Evolutionary conservation across 352 stramenopile species (phyloP), one percentile per base, ranked within the genome.

Genomic region (Achlya hypogyna): DNA sequence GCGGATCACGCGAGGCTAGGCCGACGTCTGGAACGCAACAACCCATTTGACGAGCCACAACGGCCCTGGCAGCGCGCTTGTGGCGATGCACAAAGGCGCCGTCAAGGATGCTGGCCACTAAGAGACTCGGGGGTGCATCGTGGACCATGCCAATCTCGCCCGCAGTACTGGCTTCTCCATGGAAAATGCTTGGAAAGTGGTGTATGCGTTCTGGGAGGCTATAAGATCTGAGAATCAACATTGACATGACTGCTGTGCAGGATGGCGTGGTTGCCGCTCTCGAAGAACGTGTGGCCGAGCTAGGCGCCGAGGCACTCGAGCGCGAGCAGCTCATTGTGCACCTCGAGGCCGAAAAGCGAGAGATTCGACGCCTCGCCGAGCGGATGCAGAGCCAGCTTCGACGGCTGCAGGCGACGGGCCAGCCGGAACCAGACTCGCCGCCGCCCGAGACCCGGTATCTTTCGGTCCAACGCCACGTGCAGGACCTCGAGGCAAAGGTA

Each of bases 301-400:
- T 92, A 18, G 77, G 88, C 56, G 52, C 66, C 25, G 76, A 82
- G 63, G 72, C 89, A 23, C 69, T 92, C 58, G 74, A 86, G 53
- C 77, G 79, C 6, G 83, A 92, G 51, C 81, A 92, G 65, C 78
- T 77, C 4, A 89, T 90, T 43, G 84, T 78, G 67, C 83, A 92
- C 71, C 72, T 92, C 10, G 79, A 84, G 58, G 80, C 81, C 0
- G 83, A 92, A 76, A 89, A 88, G 31, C 66, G 82, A 10, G 75
- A 78, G 14, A 76, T 82, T 6, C 66, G 78, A 65, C 72, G 81
- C 20, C 66, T 82, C 23, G 74, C 86, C 16, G 81, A 92, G 72
- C 75, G 71, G n/a, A 72, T 90, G 22, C 75, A 72, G n/a, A n/a
- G n/a, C n/a, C n/a, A n/a, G n/a, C n/a, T n/a, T n/a, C n/a, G n/a